Percentiles rank a stretch among this genome's conserved stretches.
Evolutionary conservation across 495 filamentous ascomycete species (phyloP).

Genomic region (Margaritispora aquatica): DNA sequence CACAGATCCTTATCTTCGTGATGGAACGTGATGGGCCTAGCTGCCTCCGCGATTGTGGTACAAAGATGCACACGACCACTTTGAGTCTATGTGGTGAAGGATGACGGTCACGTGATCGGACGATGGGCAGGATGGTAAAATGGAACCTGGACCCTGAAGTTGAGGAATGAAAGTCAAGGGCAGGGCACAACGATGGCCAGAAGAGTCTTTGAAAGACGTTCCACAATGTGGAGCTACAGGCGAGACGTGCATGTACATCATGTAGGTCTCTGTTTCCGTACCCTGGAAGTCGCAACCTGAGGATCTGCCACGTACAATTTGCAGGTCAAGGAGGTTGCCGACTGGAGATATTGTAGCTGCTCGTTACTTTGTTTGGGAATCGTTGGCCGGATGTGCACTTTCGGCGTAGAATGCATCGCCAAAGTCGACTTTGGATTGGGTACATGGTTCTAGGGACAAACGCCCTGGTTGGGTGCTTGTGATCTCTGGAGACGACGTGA

Average conservation of each 20-base stretch:
- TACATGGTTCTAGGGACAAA: neutral
- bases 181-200: neutral
- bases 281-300: neutral
- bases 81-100: neutral
- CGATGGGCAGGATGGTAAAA: no score
- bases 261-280: neutral
- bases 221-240: neutral
- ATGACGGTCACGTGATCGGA: neutral
- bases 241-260: neutral
- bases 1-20: neutral
- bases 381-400: neutral
- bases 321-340: neutral
- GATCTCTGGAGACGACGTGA: neutral
- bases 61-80: neutral
- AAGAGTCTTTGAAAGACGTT: neutral
- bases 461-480: neutral
- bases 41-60: neutral
- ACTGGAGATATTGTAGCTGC: neutral
- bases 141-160: neutral
- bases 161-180: neutral
- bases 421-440: neutral
- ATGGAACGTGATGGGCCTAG: neutral
- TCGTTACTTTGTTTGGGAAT: neutral
- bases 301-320: conserved; percentile 8
- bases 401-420: neutral